Evolutionary conservation across 1,284 basidiomycete genomes (phyloP).

Genomic region (Ceratobasidium sp.): DNA sequence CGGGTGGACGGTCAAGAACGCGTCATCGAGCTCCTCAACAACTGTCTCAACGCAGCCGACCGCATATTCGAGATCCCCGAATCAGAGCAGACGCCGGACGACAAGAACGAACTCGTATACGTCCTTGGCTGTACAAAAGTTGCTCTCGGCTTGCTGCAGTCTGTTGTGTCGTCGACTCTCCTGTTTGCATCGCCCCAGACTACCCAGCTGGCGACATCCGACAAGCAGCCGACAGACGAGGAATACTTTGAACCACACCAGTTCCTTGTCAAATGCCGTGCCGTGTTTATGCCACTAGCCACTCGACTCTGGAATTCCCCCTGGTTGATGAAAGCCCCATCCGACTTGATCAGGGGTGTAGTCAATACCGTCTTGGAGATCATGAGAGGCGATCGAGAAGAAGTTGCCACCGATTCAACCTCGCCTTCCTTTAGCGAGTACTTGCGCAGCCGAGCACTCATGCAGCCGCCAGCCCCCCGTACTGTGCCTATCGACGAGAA

Average conservation of each 20-base stretch:
- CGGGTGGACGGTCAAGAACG: conserved; percentile 77
- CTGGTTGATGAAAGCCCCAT: conserved; percentile 83
- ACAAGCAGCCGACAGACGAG: conserved; percentile 78
- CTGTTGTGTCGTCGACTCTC: conserved; percentile 81
- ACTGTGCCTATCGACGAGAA: conserved; percentile 73
- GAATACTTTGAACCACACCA: conserved; percentile 87
- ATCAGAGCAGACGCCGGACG: conserved; percentile 61
- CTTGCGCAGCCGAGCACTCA: conserved; percentile 44
- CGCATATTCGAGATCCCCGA: conserved; percentile 57
- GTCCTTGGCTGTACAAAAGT: conserved; percentile 86
- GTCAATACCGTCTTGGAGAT: conserved; percentile 85
- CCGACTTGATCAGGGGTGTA: conserved; percentile 76
- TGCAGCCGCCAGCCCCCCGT: conserved; percentile 56
- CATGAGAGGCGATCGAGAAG: conserved; percentile 84
- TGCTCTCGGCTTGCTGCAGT: conserved; percentile 79
- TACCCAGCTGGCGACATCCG: conserved; percentile 72
- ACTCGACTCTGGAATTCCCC: conserved; percentile 81
- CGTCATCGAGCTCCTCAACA: conserved; percentile 70
- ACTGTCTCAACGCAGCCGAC: conserved; percentile 69
- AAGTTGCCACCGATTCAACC: not conserved
- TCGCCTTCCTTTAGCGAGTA: conserved; percentile 27
- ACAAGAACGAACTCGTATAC: conserved; percentile 73
- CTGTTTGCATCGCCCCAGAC: conserved; percentile 91
- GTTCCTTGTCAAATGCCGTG: conserved; percentile 85
- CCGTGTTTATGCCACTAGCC: conserved; percentile 75